Conservation (phyloP, 441 rosid species). For the Euphorbia neoarborescens region DNA sequence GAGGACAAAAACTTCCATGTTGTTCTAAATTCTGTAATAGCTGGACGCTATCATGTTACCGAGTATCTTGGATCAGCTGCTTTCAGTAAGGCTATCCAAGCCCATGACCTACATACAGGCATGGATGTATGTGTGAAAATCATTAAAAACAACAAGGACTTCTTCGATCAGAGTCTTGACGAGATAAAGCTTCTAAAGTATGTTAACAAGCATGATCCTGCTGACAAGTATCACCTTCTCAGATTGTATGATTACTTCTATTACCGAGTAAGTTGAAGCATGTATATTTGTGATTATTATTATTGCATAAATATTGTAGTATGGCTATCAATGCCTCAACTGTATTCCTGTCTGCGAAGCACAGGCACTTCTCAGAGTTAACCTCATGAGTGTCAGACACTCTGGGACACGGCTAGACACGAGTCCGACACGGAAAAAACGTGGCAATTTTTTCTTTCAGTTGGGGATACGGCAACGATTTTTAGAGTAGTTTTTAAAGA, state of each 20-base stretch:
- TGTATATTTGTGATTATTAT: constrained; percentile 4
- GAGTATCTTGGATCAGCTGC: constrained; percentile 99
- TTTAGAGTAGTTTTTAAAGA: too few relatives aligned
- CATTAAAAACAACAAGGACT: constrained; percentile 95
- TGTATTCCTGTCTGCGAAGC: too few relatives aligned
- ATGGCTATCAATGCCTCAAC: background rate
- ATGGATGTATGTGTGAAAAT: constrained; percentile 96
- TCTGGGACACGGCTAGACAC: too few relatives aligned
- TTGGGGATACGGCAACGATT: too few relatives aligned
- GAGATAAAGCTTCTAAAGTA: constrained; percentile 96
- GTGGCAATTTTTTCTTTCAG: too few relatives aligned
- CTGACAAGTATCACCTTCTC: constrained; percentile 85
- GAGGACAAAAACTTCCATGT: constrained; percentile 98
- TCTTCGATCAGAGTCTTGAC: constrained; percentile 98
- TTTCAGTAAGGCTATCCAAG: constrained; percentile 96
- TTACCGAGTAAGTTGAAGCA: constrained; percentile 58
- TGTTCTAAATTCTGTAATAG: constrained; percentile 81
- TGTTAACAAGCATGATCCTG: constrained; percentile 96
- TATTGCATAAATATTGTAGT: background rate
- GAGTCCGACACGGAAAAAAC: too few relatives aligned
- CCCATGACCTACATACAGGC: constrained; percentile 90
- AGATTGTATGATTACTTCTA: constrained; percentile 90
- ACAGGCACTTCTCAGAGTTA: too few relatives aligned
- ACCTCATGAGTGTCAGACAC: too few relatives aligned
- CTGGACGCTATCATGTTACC: constrained; percentile 93